Base-by-base conservation (phyloP, 257 asterid species). In the Solanum habrochaites region DNA sequence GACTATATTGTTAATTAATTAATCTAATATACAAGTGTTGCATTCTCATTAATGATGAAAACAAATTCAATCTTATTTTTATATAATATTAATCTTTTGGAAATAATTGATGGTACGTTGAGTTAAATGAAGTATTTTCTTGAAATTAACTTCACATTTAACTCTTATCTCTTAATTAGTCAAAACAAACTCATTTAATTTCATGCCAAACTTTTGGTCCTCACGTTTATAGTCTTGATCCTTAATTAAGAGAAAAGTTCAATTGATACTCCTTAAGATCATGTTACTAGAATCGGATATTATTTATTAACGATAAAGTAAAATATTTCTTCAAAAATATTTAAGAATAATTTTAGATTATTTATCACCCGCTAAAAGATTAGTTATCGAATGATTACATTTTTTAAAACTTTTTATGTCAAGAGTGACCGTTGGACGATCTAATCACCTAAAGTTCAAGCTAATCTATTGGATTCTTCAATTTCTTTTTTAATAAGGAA, bases 241-340 rank as follows among this genome's bases (percentile, higher is more conserved):
- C 15, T 62, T 23, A 71, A 15, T 70, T 70, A 70, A 32, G 78
- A 32, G 45, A 71, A 71, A 18, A 71, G 8, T 8, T 32, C 25
- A 71, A 8, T 8, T 32, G 45, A 2, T 71, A 8, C 13, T 70
- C 14, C n/a, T 29, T 70, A 14, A 69, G 23, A 31, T 70, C 35
- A 74, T 11, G 56, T 11, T 73, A 11, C 31, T 39, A 23, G 25
- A 3, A 37, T 37, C 7, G 7, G 5, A 39, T 73, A 40, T 74
- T 21, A 45, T 45, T 45, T 45, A 43, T 45, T 12, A 12, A 21
- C 0, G 31, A 0, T 0, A 0, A 23, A 21, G 0, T 60, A 0
- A 60, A 11, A 60, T 23, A 23, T 9, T 23, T 60, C 3, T 23
- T 7, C n/a, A 62, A 0, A 62, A 62, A 62, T 60, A 60, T 21